These are phyloP conservation scores for Priceomyces medius DNA, from an alignment of 805 yeast genomes.

Conservation along the genomic window DNA sequence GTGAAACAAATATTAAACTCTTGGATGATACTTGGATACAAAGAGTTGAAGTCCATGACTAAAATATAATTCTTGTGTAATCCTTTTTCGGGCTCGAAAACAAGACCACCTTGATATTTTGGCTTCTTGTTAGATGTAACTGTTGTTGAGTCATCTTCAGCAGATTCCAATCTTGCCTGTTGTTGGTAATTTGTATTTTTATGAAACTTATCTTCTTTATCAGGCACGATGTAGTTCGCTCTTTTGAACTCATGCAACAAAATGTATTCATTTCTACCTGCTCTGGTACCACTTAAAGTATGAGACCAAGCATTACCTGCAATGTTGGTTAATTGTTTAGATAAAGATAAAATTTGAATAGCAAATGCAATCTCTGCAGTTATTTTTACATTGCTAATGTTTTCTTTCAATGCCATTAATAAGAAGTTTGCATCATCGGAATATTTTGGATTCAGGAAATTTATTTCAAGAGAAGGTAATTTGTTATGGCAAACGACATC, in stretches of 20 bases:
- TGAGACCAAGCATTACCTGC: constrained; percentile 98
- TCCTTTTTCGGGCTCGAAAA: constrained; percentile 95
- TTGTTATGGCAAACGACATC: constrained; percentile 69
- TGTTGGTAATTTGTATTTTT: constrained; percentile 37
- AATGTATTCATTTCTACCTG: constrained; percentile 93
- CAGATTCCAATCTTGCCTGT: constrained; percentile 31
- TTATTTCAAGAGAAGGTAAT: constrained; percentile 65
- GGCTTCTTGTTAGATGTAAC: constrained; percentile 61
- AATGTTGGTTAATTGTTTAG: constrained; percentile 85
- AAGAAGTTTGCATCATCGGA: constrained; percentile 66
- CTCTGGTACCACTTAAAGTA: constrained; percentile 91
- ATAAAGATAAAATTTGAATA: constrained; percentile 80
- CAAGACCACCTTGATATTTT: constrained; percentile 89
- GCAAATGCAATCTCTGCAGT: constrained; percentile 78
- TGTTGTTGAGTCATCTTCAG: constrained; percentile 46
- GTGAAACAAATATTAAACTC: constrained; percentile 97
- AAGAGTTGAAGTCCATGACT: constrained; percentile 97
- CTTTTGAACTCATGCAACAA: constrained; percentile 86
- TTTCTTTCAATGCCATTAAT: constrained; percentile 69
- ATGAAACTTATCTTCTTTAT: constrained; percentile 55
- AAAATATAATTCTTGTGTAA: constrained; percentile 82
- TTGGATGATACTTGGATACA: constrained; percentile 96
- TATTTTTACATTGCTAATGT: constrained; percentile 61
- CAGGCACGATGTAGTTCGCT: constrained; percentile 83
- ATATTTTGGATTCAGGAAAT: constrained; percentile 63